These are phyloP conservation scores for Rhodotorula paludigena DNA, from an alignment of 768 basidiomycete species.

Conservation along the genomic window DNA sequence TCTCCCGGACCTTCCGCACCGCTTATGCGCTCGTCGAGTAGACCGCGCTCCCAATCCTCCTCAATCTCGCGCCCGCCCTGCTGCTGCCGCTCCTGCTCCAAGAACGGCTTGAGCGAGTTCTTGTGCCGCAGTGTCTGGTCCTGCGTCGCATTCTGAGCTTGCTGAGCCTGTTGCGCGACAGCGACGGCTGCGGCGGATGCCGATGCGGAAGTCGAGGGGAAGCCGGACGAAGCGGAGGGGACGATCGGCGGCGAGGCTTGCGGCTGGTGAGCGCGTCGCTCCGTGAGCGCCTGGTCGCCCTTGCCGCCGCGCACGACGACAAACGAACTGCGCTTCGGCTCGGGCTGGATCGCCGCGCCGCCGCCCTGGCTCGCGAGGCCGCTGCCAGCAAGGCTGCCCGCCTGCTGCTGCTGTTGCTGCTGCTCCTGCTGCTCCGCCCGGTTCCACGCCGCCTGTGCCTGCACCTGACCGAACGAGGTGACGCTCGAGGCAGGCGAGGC, in stretches of 20 bases:
- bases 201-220: background rate
- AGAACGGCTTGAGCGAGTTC: conserved; percentile 37
- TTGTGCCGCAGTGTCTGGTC: conserved; percentile 19
- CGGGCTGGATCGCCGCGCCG: too few species aligned
- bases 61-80: conserved; percentile 10
- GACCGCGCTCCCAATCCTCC: conserved; percentile 37
- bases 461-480: background rate
- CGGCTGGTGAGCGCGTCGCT: conserved; percentile 12
- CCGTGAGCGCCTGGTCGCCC: conserved; percentile 32
- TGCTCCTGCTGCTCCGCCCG: conserved; percentile 1
- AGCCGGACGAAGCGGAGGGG: background rate
- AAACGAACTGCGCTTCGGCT: conserved; percentile 32
- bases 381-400: too few species aligned
- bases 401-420: conserved; percentile 5
- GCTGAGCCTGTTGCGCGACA: background rate
- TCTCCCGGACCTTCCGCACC: conserved; percentile 22
- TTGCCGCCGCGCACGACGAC: conserved; percentile 34
- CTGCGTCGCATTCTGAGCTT: background rate
- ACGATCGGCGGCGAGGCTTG: background rate
- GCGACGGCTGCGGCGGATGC: background rate
- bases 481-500: background rate
- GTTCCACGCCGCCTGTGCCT: conserved; percentile 1
- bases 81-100: conserved; percentile 30
- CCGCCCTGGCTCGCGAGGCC: background rate
- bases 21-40: conserved; percentile 28